phyloP scores from a whole-genome alignment of 805 yeast species.

The Myxozyma melibiosi region DNA sequence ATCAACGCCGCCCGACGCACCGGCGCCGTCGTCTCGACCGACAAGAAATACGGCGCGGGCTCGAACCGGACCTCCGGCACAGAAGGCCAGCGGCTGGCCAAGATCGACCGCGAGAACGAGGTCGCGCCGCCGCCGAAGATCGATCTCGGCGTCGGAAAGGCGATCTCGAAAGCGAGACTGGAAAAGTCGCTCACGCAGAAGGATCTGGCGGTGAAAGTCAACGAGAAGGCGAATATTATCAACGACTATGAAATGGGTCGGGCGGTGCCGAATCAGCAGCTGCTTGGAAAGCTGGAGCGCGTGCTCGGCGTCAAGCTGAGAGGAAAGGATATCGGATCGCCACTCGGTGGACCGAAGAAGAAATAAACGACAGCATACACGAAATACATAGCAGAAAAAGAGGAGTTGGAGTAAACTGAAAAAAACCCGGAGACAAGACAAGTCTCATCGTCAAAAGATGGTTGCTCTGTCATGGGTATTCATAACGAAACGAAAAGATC shows the following conservation, averaged over 20 bases:
- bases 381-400: neutral
- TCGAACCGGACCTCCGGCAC: conserved; percentile 65
- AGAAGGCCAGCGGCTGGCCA: conserved; percentile 94
- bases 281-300: conserved; percentile 89
- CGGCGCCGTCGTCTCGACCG: conserved; percentile 86
- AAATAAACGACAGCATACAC: conserved; percentile 34
- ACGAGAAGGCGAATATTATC: conserved; percentile 93
- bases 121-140: conserved; percentile 90
- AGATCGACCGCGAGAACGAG: conserved; percentile 89
- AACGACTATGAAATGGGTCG: conserved; percentile 97
- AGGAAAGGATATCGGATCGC: conserved; percentile 94
- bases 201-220: conserved; percentile 92
- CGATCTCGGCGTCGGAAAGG: conserved; percentile 81
- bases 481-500: neutral
- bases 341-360: conserved; percentile 58
- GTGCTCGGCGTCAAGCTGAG: conserved; percentile 92
- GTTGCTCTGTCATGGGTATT: neutral
- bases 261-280: conserved; percentile 94
- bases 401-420: neutral
- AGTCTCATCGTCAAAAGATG: neutral
- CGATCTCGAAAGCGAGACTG: conserved; percentile 80
- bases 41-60: conserved; percentile 81
- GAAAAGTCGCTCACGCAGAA: conserved; percentile 90
- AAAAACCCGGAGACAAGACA: neutral
- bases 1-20: conserved; percentile 93